Percentiles rank a stretch among this genome's conserved stretches.
Evolutionary conservation across 2,329 filamentous ascomycete species (phyloP).

Genomic region (Ophiostoma ulmi): DNA sequence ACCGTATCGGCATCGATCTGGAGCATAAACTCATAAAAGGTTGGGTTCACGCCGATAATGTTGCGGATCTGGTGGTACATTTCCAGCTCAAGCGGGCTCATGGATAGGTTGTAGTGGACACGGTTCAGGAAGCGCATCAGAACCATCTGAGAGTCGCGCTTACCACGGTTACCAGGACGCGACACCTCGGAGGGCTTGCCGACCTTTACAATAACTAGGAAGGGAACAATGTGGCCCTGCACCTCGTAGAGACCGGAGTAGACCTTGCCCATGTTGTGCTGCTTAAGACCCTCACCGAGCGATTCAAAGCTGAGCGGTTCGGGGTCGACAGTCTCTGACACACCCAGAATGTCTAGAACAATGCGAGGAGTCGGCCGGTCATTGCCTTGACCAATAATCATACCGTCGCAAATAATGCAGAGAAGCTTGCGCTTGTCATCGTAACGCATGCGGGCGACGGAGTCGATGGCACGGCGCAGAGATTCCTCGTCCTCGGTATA

Average conservation of each 20-base stretch:
- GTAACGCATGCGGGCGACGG: slow-evolving; percentile 88
- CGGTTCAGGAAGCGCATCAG: slow-evolving; percentile 99
- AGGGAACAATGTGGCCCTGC: slow-evolving; percentile 95
- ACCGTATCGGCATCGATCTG: slow-evolving; percentile 98
- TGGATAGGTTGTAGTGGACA: slow-evolving; percentile 92
- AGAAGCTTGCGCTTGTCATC: slow-evolving; percentile 97
- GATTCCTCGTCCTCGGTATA: slow-evolving; percentile 99
- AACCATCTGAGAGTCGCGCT: slow-evolving; percentile 98
- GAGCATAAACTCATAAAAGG: slow-evolving; percentile 94
- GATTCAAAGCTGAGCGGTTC: slow-evolving; percentile 96
- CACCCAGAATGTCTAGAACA: slow-evolving; percentile 92
- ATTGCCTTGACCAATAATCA: slow-evolving; percentile 99
- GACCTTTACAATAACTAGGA: slow-evolving; percentile 93
- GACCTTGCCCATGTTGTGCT: slow-evolving; percentile 99
- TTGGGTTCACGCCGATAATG: slow-evolving; percentile 97
- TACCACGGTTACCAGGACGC: slow-evolving; percentile 93
- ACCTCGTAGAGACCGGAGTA: slow-evolving; percentile 98
- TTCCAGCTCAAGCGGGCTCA: slow-evolving; percentile 94
- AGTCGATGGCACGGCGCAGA: slow-evolving; percentile 92
- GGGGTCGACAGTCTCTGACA: slow-evolving; percentile 87
- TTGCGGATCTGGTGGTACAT: slow-evolving; percentile 99
- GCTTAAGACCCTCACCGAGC: slow-evolving; percentile 89
- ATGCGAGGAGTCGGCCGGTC: slow-evolving; percentile 93
- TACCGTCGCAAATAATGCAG: slow-evolving; percentile 89
- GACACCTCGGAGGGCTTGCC: slow-evolving; percentile 96